A percentile compares a stretch with the other conserved stretches of the same genome.
Conservation (phyloP, 495 filamentous ascomycete species). For the Lophium mytilinum region DNA sequence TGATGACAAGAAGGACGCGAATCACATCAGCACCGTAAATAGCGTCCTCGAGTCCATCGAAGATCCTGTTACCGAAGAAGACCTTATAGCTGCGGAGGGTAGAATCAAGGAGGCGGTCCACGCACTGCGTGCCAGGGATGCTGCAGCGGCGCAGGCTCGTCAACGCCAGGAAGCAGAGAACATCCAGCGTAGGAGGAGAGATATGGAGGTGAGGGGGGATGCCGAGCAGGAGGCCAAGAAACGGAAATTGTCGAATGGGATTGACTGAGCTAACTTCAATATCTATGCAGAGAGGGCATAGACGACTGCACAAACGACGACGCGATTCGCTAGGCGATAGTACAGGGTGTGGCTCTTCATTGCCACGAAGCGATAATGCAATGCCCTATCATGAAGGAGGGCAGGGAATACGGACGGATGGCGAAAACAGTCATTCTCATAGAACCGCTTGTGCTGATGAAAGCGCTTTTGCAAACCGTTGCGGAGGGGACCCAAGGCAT, state of each 20-base stretch:
- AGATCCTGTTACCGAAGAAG: conserved; percentile 60
- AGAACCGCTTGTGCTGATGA: too few species aligned
- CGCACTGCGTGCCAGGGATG: conserved; percentile 4
- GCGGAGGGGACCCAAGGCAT: too few species aligned
- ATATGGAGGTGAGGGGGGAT: not conserved
- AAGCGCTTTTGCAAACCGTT: too few species aligned
- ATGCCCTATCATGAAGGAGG: too few species aligned
- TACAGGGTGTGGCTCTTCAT: too few species aligned
- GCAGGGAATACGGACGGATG: too few species aligned
- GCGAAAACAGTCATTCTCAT: too few species aligned
- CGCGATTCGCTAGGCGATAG: too few species aligned
- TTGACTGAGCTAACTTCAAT: not conserved
- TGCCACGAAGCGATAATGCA: too few species aligned
- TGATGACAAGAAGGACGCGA: conserved; percentile 85
- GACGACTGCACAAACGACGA: too few species aligned
- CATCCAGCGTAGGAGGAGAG: not conserved
- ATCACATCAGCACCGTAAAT: conserved; percentile 72
- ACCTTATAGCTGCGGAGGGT: conserved; percentile 55
- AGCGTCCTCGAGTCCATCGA: conserved; percentile 77
- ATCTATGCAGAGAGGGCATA: too few species aligned
- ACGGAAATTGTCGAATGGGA: conserved; percentile 1
- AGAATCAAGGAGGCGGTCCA: conserved; percentile 48
- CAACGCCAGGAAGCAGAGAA: not conserved
- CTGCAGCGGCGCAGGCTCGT: not conserved
- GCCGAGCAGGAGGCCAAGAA: conserved; percentile 1